Evolutionary conservation across 352 stramenopile species (phyloP).

Genomic region (Globisporangium abappressorium): DNA sequence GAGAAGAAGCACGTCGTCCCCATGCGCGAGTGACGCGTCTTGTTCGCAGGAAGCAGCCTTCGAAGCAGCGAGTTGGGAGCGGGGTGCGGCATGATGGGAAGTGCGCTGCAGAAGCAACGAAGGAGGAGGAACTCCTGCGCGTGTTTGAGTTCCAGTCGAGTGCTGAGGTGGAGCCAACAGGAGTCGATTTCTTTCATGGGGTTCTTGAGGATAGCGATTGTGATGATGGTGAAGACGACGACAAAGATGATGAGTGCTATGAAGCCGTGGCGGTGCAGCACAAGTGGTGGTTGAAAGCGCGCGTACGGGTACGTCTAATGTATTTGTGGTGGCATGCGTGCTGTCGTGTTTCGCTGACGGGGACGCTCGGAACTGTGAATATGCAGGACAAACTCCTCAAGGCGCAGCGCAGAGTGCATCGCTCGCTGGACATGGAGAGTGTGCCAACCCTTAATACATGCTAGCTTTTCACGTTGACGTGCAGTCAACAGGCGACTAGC

Average conservation of each 20-base stretch:
- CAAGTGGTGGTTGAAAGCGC: conserved; percentile 12
- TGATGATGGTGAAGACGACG: background rate
- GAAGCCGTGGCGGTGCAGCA: background rate
- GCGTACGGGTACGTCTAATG: conserved; percentile 7
- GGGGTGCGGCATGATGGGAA: background rate
- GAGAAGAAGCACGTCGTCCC: background rate
- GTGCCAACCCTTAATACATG: background rate
- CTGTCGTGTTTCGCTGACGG: background rate
- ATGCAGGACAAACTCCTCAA: conserved; percentile 12
- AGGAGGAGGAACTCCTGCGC: background rate
- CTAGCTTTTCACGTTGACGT: background rate
- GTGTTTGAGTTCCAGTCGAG: conserved; percentile 16
- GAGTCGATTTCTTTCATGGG: conserved; percentile 2
- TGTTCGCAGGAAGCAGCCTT: conserved; percentile 13
- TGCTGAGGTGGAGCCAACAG: background rate
- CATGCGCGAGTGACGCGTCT: conserved; percentile 6
- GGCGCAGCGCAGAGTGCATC: conserved; percentile 12
- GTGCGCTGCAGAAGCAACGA: background rate
- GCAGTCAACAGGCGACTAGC: background rate
- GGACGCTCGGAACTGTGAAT: background rate
- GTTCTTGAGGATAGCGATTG: background rate
- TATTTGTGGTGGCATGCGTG: background rate
- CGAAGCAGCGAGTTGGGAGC: conserved; percentile 1
- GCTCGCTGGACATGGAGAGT: conserved; percentile 6
- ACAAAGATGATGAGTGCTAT: background rate